Evolutionary conservation across 1,284 basidiomycete genomes (phyloP).

Genomic region (Uromyces viciae-fabae): DNA sequence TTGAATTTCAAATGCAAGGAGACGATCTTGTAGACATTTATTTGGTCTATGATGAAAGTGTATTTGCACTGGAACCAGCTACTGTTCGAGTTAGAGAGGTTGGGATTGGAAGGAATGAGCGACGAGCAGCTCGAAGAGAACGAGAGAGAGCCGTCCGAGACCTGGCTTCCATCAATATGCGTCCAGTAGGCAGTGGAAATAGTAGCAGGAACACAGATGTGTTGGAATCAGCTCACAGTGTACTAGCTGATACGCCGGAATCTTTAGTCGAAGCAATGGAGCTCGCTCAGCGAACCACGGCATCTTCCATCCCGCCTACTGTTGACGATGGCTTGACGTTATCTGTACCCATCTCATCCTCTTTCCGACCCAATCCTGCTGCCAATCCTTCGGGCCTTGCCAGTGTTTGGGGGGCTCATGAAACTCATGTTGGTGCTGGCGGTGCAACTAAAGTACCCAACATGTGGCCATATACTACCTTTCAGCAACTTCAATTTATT

Average conservation of each 20-base stretch:
- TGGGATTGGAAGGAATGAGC: conserved; percentile 75
- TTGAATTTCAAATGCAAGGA: conserved; percentile 79
- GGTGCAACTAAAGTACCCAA: conserved; percentile 20
- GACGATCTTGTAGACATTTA: conserved; percentile 77
- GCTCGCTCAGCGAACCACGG: not conserved
- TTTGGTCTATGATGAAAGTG: conserved; percentile 77
- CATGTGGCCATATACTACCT: conserved; percentile 70
- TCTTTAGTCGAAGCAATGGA: conserved; percentile 18
- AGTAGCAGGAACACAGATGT: conserved; percentile 44
- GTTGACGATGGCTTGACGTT: conserved; percentile 36
- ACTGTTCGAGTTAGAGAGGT: conserved; percentile 85
- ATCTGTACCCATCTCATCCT: conserved; percentile 22
- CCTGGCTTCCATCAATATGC: conserved; percentile 49
- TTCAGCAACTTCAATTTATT: conserved; percentile 76
- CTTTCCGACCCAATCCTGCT: conserved; percentile 14
- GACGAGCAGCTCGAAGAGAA: conserved; percentile 72
- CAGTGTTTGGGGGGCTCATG: conserved; percentile 3
- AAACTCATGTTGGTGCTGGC: not conserved
- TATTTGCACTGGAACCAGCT: conserved; percentile 80
- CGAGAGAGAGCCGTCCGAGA: conserved; percentile 65
- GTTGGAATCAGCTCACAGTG: not conserved
- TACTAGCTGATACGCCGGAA: not conserved
- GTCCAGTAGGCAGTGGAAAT: conserved; percentile 3
- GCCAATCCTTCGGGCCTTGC: conserved; percentile 10
- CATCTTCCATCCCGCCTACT: conserved; percentile 7